A percentile compares a stretch with the other conserved stretches of the same genome.
Evolutionary conservation across 768 basidiomycete genomes (phyloP).

Genomic region (Lentinula sp.): DNA sequence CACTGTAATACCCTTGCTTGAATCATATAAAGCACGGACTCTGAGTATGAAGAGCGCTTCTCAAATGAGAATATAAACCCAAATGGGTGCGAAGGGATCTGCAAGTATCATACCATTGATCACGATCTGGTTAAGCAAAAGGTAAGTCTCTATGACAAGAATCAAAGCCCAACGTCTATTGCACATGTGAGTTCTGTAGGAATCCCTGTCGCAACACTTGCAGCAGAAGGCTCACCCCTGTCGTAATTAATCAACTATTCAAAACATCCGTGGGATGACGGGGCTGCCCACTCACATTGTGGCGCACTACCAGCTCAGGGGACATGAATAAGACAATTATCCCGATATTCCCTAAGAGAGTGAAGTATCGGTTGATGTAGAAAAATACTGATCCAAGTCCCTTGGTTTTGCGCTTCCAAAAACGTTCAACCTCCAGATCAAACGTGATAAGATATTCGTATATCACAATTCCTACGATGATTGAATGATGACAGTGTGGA

Average conservation of each 20-base stretch:
- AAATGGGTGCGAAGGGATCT: background rate
- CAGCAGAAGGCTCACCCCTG: background rate
- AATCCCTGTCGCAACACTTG: background rate
- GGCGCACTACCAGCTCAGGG: background rate
- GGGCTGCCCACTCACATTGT: background rate
- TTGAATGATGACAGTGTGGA: background rate
- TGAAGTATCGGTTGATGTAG: background rate
- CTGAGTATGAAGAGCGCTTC: background rate
- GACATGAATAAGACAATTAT: background rate
- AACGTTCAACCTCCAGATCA: background rate
- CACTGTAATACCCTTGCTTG: background rate
- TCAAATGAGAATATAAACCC: background rate
- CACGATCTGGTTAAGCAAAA: background rate
- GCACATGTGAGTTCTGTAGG: background rate
- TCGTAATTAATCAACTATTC: background rate
- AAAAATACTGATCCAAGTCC: background rate
- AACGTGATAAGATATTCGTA: background rate
- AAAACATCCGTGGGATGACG: background rate
- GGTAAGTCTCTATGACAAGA: background rate
- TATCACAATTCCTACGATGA: background rate
- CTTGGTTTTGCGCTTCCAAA: background rate
- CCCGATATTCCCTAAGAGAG: background rate
- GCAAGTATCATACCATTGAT: background rate
- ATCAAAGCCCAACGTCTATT: background rate
- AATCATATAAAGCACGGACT: background rate